Evolutionary conservation across 2,329 filamentous ascomycete genomes (phyloP), one percentile per base, ranked within the genome.

Genomic region (Gremmenia infestans): DNA sequence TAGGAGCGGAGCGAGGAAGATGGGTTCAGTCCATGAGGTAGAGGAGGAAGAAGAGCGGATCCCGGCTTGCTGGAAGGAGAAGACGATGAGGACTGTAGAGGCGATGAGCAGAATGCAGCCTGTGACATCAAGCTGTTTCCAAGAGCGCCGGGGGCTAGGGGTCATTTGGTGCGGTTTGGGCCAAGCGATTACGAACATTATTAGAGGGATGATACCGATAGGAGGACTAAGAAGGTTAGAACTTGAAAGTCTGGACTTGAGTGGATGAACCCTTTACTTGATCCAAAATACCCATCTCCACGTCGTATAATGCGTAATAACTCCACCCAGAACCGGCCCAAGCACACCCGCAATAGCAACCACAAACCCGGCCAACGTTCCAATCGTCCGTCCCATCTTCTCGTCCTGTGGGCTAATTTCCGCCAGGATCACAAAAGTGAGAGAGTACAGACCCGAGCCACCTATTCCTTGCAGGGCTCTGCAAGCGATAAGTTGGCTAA

Each of bases 211-310:
- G 35, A 45, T 12, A n/a, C n/a, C 43, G 35, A 35, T 36, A 12
- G 49, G 48, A 11, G n/a, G 48, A 43, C 49, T 56, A 19, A 5
- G 32, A 19, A 32, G 4, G 35, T 47, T 48, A 23, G 22, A 17
- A 7, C 28, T 25, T 28, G 25, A 28, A 28, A 8, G 25, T 28
- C 0, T 9, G 25, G 25, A 28, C 25, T 8, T 28, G 6, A 28
- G 7, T 2, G 25, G 15, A 39, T 17, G 32, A n/a, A 15, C 2
- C 23, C 19, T 48, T 39, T 46, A 55, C 53, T 84, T 83, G 65
- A 84, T 79, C 77, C 78, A 83, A 66, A 84, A 84, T 1, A 83
- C 72, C 59, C 59, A 61, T 39, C 59, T 43, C 59, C 59, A 61
- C 9, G 45, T 57, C 37, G 57, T 42, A n/a, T 55, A 48, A 22